Evolutionary conservation across 306 rosid species (phyloP), one percentile per base, ranked within the genome.

Genomic region (Lupinus albus): DNA sequence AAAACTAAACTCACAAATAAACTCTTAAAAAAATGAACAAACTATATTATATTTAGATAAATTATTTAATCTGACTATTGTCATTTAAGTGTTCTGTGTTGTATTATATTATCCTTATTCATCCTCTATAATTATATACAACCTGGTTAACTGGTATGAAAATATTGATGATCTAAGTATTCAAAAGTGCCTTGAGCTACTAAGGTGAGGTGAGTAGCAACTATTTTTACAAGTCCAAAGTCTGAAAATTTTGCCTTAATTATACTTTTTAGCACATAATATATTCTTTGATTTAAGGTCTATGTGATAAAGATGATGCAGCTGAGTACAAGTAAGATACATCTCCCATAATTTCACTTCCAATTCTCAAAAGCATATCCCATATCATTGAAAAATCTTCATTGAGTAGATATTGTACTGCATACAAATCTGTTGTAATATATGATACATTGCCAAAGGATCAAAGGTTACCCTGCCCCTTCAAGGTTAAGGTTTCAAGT

Each of bases 271-370:
- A 47, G 75, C 84, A 32, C 70, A 35, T 0, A 71, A 48, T 57
- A 80, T 75, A 71, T 75, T 80, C 15, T 78, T 69, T 6, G 84
- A 65, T 21, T 80, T 80, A 17, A 80, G 36, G 14, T 80, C 84
- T 7, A 71, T 66, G 1, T 80, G 84, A 4, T 71, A 80, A 59
- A 80, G 76, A 18, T n/a, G 61, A 75, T 12, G 80, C 78, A 51
- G 3, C 57, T 1, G 80, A 65, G 56, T 80, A 78, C 12, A 75
- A 61, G 58, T 75, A 80, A 56, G 52, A 80, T 0, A 75, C 10
- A 11, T 80, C 78, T 70, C 80, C 71, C 0, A 59, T 75, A 25
- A 80, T 42, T 38, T 80, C 67, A 21, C 18, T 5, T 2, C 75
- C 84, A 16, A 74, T 75, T 46, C 77, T 75, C 41, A 74, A 57